phyloP scores from a whole-genome alignment of 2,329 filamentous ascomycete species.

The Diaporthe destruens region DNA sequence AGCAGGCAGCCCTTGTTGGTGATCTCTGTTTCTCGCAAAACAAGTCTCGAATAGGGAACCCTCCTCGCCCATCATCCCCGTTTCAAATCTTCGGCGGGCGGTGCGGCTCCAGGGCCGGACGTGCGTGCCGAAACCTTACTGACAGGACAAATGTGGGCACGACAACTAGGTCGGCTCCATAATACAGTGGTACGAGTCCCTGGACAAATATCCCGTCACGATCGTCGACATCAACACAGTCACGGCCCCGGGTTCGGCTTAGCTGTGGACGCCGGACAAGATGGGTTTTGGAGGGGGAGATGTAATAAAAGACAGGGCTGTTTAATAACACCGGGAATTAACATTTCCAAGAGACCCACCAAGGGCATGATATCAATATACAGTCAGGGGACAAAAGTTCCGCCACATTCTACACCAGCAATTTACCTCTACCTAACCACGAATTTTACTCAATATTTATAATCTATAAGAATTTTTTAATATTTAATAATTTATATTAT shows the following conservation, averaged over 20 bases:
- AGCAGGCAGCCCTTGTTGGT: too few relatives aligned
- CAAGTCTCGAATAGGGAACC: too few relatives aligned
- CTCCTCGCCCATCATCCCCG: neutral
- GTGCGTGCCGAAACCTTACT: constrained; percentile 31
- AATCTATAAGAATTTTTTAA: too few relatives aligned
- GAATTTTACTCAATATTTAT: too few relatives aligned
- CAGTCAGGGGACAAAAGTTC: too few relatives aligned
- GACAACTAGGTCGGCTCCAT: constrained; percentile 48
- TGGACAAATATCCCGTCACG: constrained; percentile 51
- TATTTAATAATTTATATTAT: too few relatives aligned
- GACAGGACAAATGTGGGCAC: neutral
- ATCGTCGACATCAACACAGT: constrained; percentile 37
- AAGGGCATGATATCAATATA: neutral
- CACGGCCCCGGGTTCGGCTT: neutral
- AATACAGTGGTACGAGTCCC: constrained; percentile 51
- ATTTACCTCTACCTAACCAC: too few relatives aligned
- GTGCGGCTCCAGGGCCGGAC: too few relatives aligned
- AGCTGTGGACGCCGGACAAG: neutral
- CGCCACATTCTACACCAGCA: too few relatives aligned
- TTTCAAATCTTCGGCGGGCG: neutral
- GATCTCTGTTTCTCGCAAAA: too few relatives aligned
- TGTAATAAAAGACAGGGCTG: constrained; percentile 5
- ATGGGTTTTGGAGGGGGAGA: neutral
- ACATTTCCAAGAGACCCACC: neutral
- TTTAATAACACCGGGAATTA: constrained; percentile 14